Base-by-base conservation (phyloP, 2,329 filamentous ascomycete genomes). In the Paradendryphiella salina region DNA sequence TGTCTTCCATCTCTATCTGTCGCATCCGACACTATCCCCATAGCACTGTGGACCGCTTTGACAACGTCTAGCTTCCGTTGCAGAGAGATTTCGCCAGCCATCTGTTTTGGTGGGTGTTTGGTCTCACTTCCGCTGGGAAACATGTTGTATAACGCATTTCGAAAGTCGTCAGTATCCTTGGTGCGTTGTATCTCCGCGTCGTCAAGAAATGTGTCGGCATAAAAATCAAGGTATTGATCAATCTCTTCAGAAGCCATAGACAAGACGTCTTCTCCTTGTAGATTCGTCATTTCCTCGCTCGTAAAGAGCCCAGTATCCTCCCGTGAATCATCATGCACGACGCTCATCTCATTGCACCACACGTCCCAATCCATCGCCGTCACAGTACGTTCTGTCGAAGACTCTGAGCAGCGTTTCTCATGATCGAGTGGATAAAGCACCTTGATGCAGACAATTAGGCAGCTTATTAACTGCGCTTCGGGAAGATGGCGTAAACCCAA, bases 211-310 rank as follows among this genome's bases (percentile, higher is more conserved):
- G 80, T 86, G 50, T 80, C 79, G 65, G 60, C 85, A 67, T 88
- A 92, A 85, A 88, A 94, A 70, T 90, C 83, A 72, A 95, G 79
- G 64, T 91, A 93, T 52, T 87, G 82, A 63, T 92, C 88, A 31
- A 93, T 75, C 56, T 87, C 80, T 17, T 79, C 73, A 4, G 78
- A 73, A 2, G 75, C 77, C 82, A 92, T 85, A 1, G 75, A 69
- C 33, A 85, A 79, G 7, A 89, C 80, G 59, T 90, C 82, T 3
- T 76, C 74, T 47, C 88, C 85, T 5, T 77, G 81, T 17, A 87
- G 69, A 72, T 65, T 84, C 79, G 59, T 80, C 68, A 67, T 75
- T 69, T 72, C 75, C 71, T 60, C 74, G 70, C 61, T 78, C 55
- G 52, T 72, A 66, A 69, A 63, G 14, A 40, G 50, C 3, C 31